Conservation (phyloP, 2,329 filamentous ascomycete genomes). For the Biscogniauxia marginata region DNA sequence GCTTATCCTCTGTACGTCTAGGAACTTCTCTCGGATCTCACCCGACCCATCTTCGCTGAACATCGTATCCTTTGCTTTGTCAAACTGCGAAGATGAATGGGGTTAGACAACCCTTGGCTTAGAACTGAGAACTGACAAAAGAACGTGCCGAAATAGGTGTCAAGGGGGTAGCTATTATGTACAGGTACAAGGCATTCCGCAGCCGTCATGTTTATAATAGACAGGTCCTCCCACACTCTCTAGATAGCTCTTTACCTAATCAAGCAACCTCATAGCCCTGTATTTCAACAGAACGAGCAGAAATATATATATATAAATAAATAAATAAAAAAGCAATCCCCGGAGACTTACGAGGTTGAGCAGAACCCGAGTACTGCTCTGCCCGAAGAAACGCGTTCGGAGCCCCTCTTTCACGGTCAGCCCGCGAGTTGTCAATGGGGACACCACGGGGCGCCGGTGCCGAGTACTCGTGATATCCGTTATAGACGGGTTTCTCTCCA, state of each 20-base stretch:
- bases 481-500: slow-evolving; percentile 38
- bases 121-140: too few species aligned
- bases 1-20: slow-evolving; percentile 47
- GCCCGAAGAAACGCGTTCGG: slow-evolving; percentile 52
- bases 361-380: slow-evolving; percentile 52
- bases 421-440: slow-evolving; percentile 47
- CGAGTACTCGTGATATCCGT: slow-evolving; percentile 21
- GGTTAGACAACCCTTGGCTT: too few species aligned
- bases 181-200: too few species aligned
- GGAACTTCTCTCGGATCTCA: slow-evolving; percentile 43
- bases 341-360: slow-evolving; percentile 48
- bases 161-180: too few species aligned
- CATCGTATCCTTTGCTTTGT: slow-evolving; percentile 53
- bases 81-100: slow-evolving; percentile 41
- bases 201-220: too few species aligned
- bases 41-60: slow-evolving; percentile 40
- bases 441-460: slow-evolving; percentile 32
- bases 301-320: too few species aligned
- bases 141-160: too few species aligned
- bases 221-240: too few species aligned
- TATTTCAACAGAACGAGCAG: too few species aligned
- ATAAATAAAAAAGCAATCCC: too few species aligned
- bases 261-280: too few species aligned
- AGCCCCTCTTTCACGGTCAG: slow-evolving; percentile 49
- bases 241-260: too few species aligned